Evolutionary conservation across 2,329 filamentous ascomycete species (phyloP).

Genomic region (Periconia sp.): DNA sequence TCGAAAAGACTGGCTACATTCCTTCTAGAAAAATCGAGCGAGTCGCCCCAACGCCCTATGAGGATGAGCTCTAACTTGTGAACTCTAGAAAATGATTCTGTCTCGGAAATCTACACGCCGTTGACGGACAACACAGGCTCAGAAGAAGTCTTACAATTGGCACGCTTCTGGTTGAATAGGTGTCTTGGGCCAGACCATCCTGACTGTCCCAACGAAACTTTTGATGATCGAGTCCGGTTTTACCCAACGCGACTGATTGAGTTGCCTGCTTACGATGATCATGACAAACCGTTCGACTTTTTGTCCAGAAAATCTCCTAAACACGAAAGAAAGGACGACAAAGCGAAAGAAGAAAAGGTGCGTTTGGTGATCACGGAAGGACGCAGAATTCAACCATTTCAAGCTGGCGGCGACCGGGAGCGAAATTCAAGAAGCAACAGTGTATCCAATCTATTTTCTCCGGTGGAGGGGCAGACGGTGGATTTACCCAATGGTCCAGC

Average conservation of each 20-base stretch:
- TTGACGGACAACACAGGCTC: constrained; percentile 1
- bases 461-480: no score
- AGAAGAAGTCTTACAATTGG: constrained; percentile 2
- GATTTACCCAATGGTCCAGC: no score
- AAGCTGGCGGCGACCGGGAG: no score
- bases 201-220: constrained; percentile 1
- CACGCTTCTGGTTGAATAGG: constrained; percentile 1
- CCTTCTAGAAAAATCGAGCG: constrained; percentile 1
- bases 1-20: constrained; percentile 1
- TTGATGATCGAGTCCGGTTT: background rate
- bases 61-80: no score
- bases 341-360: no score
- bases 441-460: no score
- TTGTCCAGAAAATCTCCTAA: background rate
- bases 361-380: no score
- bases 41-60: background rate
- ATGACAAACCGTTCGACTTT: constrained; percentile 1
- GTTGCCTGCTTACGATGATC: background rate
- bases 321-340: no score
- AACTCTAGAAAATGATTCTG: background rate
- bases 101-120: constrained; percentile 2
- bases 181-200: constrained; percentile 1
- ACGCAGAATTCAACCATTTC: no score
- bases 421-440: no score
- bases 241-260: constrained; percentile 1